Evolutionary conservation across 2,329 filamentous ascomycete genomes (phyloP).

Genomic region (Bisporella sp.): DNA sequence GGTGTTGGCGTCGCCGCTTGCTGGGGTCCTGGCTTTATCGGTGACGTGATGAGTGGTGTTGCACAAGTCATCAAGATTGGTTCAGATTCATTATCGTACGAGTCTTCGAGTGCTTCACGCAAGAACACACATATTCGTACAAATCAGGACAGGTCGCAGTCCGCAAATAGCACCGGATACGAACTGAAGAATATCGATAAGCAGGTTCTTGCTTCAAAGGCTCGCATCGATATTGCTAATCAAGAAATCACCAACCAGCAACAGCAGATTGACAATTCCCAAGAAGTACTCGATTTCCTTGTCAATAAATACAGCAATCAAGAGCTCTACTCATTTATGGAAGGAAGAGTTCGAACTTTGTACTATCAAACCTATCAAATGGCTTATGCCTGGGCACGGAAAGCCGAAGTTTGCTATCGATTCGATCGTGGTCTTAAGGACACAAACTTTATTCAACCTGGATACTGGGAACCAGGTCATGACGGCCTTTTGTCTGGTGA

Average conservation of each 20-base stretch:
- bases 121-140: background rate
- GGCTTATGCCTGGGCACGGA: background rate
- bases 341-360: background rate
- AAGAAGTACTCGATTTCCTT: background rate
- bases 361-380: background rate
- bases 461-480: slow-evolving; percentile 15
- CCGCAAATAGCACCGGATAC: background rate
- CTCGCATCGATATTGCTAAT: background rate
- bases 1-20: background rate
- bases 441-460: background rate
- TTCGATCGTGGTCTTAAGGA: background rate
- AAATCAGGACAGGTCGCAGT: background rate
- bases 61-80: background rate
- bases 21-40: background rate
- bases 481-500: slow-evolving; percentile 25
- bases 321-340: slow-evolving; percentile 1
- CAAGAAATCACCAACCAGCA: background rate
- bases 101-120: background rate
- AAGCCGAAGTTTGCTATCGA: background rate
- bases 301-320: background rate
- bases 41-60: background rate
- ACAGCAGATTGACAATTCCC: background rate
- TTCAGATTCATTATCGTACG: background rate
- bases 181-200: background rate
- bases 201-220: background rate